Evolutionary conservation across 2,329 filamentous ascomycete species (phyloP), one percentile per base, ranked within the genome.

Genomic region (Triangularia setosa): DNA sequence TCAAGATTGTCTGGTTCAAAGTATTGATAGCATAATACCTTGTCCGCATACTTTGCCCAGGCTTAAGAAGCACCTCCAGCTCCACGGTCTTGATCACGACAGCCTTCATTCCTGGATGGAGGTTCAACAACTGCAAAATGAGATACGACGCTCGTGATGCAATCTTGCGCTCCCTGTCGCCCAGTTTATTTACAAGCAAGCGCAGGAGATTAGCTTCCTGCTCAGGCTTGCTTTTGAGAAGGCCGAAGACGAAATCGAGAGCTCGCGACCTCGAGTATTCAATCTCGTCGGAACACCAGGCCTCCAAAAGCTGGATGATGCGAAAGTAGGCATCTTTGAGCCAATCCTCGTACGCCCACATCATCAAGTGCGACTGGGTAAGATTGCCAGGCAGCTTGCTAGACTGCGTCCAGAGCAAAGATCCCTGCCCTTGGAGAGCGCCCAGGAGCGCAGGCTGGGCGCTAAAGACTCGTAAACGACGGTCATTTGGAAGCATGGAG

Each of bases 1-100:
- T 96, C 58, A 99, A 79, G 58, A 98, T 93, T 0, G 94, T 98
- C 78, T 99, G 96, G 75, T 99, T 99, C 58, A 99, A 83, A 0
- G 95, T 98, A 75, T 97, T 97, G 75, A 97, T 89, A 33, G 92
- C 93, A 76, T 97, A 97, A 78, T 99, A 99, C 74, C 92, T 96
- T 48, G 94, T 92, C 71, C 96, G 91, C 35, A 90, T 83, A 72
- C 87, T 94, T 76, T 98, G 95, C 11, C 92, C 91, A 0, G 93
- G 91, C 60, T 92, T 87, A 74, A 97, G 90, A 23, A 99, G 80
- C 56, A 96, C 85, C 71, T 98, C 94, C 62, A 90, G 88, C 76
- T 99, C 94, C 53, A 99, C 88, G 9, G 88, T 87, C 67, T 87
- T 88, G 69, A 97, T 88, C 69, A 99, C 90, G 60, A 96, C 88